Base-by-base conservation (phyloP, 495 filamentous ascomycete genomes). In the Hypoxylon rickii region DNA sequence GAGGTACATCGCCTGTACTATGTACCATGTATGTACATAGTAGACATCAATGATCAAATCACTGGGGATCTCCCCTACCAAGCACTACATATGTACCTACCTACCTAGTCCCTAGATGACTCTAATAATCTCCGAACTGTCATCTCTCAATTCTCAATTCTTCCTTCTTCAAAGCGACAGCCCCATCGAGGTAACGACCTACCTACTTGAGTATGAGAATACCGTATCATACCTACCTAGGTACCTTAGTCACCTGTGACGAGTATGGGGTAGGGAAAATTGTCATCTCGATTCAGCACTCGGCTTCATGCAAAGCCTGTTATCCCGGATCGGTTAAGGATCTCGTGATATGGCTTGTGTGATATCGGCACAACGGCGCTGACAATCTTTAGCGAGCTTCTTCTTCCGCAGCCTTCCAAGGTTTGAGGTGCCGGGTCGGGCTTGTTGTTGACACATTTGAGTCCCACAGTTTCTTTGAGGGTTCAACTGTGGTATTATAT, bases 301-400 rank as follows among this genome's bases (percentile, higher is more conserved):
- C 20, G 31, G 31, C 37, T 55, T 56, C 42, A 61, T 61, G 41
- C 45, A 55, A 44, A 39, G 18, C 4, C 21, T 45, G 13, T 19
- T 31, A 46, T 46, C 45, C 26, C 34, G 26, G 46, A 51, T 19
- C 33, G 40, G 32, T 24, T 45, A 34, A 45, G 39, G 11, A 10
- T 15, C 12, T 44, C 34, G 34, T 48, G 34, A 20, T 48, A 56
- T 56, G 37, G 36, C 26, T 18, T 16, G 11, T 46, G 40, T 57
- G 45, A 50, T 50, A 57, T 44, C 33, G 39, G 50, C 50, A 44
- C 18, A n/a, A n/a, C n/a, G n/a, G n/a, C n/a, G 16, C 43, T 36
- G 18, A 38, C 44, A 44, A 24, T n/a, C n/a, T n/a, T n/a, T n/a
- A n/a, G 24, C 24, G 24, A 29, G 24, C 24, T 29, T 29, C 24